Base-by-base conservation (phyloP, 352 stramenopile genomes). In the Peronospora destructor region DNA sequence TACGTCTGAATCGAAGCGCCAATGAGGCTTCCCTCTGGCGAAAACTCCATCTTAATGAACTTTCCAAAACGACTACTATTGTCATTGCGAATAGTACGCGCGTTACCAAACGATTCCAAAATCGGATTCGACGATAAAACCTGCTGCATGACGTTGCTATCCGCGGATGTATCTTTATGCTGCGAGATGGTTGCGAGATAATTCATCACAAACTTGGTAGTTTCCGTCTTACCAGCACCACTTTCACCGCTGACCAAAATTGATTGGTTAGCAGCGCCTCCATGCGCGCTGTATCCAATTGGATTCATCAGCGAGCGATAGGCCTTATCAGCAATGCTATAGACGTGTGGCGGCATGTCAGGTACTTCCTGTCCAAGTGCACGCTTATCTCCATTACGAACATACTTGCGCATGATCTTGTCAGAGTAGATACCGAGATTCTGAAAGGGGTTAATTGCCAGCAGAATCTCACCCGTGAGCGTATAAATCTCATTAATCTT, bases 101-200 rank as follows among this genome's bases (percentile, higher is more conserved):
- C 94, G 62, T 99, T 99, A 54, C 97, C 97, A 68, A 99, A 99
- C 2, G 92, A 91, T 68, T 99, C 96, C n/a, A 99, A 75, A 45
- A 99, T 95, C 35, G 96, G 96, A 69, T 99, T 99, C 5, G 93
- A 97, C 39, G 90, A 96, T 29, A 99, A 73, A 37, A 99, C 91
- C 45, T 97, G 79, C 53, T 85, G 76, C 76, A 94, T 95, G 28
- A 94, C 84, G 45, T 69, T 74, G 16, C 68, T 76, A 57, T 93
- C 82, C 48, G 76, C 76, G 10, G 35, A 42, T 11, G 52, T 44
- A 35, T 63, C 61, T 23, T 74, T 72, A 58, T 71, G 63, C 53
- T 88, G 74, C 35, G 82, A 86, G 42, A 97, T 84, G 26, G 84
- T 96, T 6, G 94, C 90, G 21, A 98, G 64, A 64, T 97, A 98